Evolutionary conservation across 805 yeast genomes (phyloP).

Genomic region (Candida silvicultrix): DNA sequence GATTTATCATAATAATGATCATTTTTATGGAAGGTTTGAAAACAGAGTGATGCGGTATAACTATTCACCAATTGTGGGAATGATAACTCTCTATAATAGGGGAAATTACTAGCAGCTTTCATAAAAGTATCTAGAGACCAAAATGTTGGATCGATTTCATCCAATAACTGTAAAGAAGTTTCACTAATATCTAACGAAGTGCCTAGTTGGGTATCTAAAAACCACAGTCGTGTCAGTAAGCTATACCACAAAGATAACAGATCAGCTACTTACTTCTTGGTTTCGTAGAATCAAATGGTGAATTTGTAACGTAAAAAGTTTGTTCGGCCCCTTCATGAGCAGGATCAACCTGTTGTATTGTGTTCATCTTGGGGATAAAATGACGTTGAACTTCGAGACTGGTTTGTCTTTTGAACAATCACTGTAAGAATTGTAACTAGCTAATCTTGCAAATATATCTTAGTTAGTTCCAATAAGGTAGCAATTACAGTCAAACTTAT

Average conservation of each 20-base stretch:
- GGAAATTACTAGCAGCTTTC: not conserved
- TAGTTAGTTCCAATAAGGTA: too few species aligned
- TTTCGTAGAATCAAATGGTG: not conserved
- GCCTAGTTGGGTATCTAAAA: not conserved
- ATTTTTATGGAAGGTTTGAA: not conserved
- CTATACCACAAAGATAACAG: not conserved
- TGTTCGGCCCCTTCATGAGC: not conserved
- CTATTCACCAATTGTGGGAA: not conserved
- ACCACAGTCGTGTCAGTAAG: not conserved
- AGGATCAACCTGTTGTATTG: not conserved
- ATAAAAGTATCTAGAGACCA: slow-evolving; percentile 1
- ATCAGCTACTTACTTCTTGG: not conserved
- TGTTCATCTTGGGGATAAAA: too few species aligned
- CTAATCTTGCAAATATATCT: too few species aligned
- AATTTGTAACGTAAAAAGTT: too few species aligned
- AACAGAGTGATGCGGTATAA: not conserved
- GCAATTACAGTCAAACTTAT: not conserved
- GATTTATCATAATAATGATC: slow-evolving; percentile 7
- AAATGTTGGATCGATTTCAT: slow-evolving; percentile 3
- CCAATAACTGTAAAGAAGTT: slow-evolving; percentile 1
- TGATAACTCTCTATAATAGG: not conserved
- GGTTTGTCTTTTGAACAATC: too few species aligned
- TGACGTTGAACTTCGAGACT: too few species aligned
- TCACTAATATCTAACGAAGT: not conserved
- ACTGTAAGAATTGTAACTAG: too few species aligned